These are phyloP conservation scores for Thoreauomyces humboldtii DNA, from an alignment of 192 early-diverging fungal genomes.

Conservation along the genomic window DNA sequence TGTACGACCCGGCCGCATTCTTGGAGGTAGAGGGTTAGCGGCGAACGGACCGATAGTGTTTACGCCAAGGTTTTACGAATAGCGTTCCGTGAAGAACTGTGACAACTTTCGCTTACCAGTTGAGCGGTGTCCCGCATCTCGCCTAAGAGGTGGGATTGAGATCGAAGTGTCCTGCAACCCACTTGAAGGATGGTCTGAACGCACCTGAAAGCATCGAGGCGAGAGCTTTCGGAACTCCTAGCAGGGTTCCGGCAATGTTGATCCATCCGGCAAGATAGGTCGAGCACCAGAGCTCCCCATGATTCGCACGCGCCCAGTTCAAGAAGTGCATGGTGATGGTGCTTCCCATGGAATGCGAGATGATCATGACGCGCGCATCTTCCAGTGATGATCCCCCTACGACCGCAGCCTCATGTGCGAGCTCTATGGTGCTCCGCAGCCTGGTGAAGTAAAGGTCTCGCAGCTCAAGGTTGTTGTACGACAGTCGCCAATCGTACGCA, in stretches of 20 bases:
- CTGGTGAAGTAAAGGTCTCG: slow-evolving; percentile 81
- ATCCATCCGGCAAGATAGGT: slow-evolving; percentile 74
- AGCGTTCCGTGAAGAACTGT: too few relatives aligned
- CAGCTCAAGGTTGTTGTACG: slow-evolving; percentile 71
- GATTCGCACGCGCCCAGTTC: slow-evolving; percentile 81
- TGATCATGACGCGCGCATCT: slow-evolving; percentile 56
- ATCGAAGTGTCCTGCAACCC: too few relatives aligned
- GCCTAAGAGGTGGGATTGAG: too few relatives aligned
- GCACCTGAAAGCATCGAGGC: background rate
- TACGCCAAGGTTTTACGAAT: too few relatives aligned
- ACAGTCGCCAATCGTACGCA: slow-evolving; percentile 87
- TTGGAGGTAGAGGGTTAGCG: too few relatives aligned
- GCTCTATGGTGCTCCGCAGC: slow-evolving; percentile 72
- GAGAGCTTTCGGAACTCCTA: slow-evolving; percentile 77
- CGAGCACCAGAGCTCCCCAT: slow-evolving; percentile 71
- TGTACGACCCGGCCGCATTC: background rate
- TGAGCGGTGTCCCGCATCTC: slow-evolving; percentile 86
- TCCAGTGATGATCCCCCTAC: slow-evolving; percentile 27
- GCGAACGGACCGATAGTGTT: too few relatives aligned
- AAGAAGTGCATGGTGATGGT: slow-evolving; percentile 79
- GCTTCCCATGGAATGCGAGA: slow-evolving; percentile 70
- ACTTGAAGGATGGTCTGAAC: too few relatives aligned
- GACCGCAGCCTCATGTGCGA: slow-evolving; percentile 31
- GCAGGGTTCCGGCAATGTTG: slow-evolving; percentile 81
- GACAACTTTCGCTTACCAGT: too few relatives aligned